phyloP scores from a whole-genome alignment of 2,329 filamentous ascomycete species.

The Penicillium sp. region DNA sequence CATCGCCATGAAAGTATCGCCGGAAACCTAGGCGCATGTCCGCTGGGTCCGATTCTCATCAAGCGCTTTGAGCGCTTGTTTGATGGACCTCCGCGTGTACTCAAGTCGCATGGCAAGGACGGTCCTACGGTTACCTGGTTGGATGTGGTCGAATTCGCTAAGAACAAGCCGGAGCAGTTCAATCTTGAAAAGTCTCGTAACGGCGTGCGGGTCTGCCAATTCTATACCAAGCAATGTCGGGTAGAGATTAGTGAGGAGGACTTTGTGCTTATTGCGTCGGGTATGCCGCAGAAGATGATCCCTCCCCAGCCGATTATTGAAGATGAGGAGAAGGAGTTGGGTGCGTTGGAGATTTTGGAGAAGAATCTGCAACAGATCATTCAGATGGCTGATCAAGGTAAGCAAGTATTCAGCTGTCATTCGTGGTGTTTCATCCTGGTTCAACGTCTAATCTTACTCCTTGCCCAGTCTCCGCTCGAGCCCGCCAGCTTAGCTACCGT shows the following conservation, averaged over 20 bases:
- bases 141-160: constrained; percentile 84
- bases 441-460: constrained; percentile 1
- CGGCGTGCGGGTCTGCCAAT: constrained; percentile 76
- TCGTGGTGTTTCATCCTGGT: not conserved
- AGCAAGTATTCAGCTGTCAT: constrained; percentile 24
- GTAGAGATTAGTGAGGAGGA: constrained; percentile 90
- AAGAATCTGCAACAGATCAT: constrained; percentile 77
- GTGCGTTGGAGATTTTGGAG: constrained; percentile 82
- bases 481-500: constrained; percentile 80
- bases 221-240: constrained; percentile 78
- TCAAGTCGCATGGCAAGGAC: constrained; percentile 67
- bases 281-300: constrained; percentile 81
- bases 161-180: constrained; percentile 79
- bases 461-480: constrained; percentile 66
- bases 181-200: constrained; percentile 71
- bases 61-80: constrained; percentile 87
- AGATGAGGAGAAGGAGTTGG: constrained; percentile 84
- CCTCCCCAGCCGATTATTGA: constrained; percentile 81
- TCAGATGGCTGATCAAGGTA: constrained; percentile 78
- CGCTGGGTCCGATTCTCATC: constrained; percentile 80
- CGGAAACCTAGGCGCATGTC: constrained; percentile 80
- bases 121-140: constrained; percentile 75
- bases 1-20: constrained; percentile 87
- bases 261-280: constrained; percentile 81
- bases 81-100: constrained; percentile 75